These are phyloP conservation scores for Dryas drummondii DNA, from an alignment of 306 rosid species.

Conservation along the genomic window DNA sequence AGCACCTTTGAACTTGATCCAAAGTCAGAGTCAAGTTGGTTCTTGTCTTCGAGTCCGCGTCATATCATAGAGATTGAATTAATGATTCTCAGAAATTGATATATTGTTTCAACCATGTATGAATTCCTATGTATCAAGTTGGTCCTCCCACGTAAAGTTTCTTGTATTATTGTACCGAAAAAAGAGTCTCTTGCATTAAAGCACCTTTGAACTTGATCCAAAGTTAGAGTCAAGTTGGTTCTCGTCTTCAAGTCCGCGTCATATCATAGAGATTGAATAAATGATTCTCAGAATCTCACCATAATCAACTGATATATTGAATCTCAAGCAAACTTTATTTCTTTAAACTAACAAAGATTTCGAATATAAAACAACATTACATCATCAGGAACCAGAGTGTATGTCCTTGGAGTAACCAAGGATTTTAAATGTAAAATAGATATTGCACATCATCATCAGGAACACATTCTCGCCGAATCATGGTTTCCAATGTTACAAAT, in stretches of 20 bases:
- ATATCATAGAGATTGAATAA: too few species aligned
- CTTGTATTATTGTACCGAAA: too few species aligned
- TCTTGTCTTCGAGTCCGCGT: not conserved
- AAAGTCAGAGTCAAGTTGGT: not conserved
- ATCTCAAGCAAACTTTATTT: constrained; percentile 18
- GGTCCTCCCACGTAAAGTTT: too few species aligned
- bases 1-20: not conserved
- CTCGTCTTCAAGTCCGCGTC: not conserved
- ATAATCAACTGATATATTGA: not conserved
- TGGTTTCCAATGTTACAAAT: constrained; percentile 34
- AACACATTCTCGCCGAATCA: constrained; percentile 12
- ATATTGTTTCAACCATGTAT: not conserved
- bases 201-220: not conserved
- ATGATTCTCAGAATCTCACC: too few species aligned
- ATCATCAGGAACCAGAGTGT: constrained; percentile 15
- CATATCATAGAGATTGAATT: too few species aligned
- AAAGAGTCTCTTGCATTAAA: too few species aligned
- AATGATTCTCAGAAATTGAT: not conserved
- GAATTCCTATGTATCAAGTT: too few species aligned
- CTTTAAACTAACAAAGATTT: not conserved
- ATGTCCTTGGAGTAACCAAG: constrained; percentile 12
- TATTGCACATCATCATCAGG: not conserved
- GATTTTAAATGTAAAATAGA: constrained; percentile 7
- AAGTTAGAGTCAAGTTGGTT: not conserved
- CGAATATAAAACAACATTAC: not conserved